Percentiles rank a stretch among this genome's conserved stretches.
Evolutionary conservation across 2,329 filamentous ascomycete genomes (phyloP).

Genomic region (Alternaria burnsii): DNA sequence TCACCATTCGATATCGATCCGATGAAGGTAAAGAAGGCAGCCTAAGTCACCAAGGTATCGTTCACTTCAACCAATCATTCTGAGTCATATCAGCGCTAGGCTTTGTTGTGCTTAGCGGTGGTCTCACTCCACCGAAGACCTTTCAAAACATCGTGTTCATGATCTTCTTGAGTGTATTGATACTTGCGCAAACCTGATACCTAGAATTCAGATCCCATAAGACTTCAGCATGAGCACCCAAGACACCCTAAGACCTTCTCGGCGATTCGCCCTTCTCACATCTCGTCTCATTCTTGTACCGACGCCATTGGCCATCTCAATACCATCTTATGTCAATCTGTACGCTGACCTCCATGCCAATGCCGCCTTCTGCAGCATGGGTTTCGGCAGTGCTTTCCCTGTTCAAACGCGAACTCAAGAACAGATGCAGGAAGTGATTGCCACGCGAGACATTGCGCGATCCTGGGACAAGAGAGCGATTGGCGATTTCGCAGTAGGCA

Average conservation of each 20-base stretch:
- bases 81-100: slow-evolving; percentile 1
- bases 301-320: slow-evolving; percentile 4
- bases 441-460: slow-evolving; percentile 21
- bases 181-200: not conserved
- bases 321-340: not conserved
- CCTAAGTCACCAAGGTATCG: not conserved
- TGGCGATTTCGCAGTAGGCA: slow-evolving; percentile 25
- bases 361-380: not conserved
- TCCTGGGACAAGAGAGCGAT: slow-evolving; percentile 22
- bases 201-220: not conserved
- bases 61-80: not conserved
- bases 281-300: slow-evolving; percentile 4
- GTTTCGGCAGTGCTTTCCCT: not conserved
- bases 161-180: not conserved
- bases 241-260: not conserved
- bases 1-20: slow-evolving; percentile 19
- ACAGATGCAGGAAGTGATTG: slow-evolving; percentile 17
- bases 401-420: slow-evolving; percentile 12
- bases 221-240: not conserved
- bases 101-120: not conserved
- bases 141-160: not conserved
- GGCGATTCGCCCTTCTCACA: slow-evolving; percentile 1
- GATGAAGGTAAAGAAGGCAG: slow-evolving; percentile 14
- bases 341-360: slow-evolving; percentile 7
- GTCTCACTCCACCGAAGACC: not conserved